Percentiles rank a stretch among this genome's conserved stretches.
Conservation (phyloP, 129 eudicot species). For the Lonicera japonica region DNA sequence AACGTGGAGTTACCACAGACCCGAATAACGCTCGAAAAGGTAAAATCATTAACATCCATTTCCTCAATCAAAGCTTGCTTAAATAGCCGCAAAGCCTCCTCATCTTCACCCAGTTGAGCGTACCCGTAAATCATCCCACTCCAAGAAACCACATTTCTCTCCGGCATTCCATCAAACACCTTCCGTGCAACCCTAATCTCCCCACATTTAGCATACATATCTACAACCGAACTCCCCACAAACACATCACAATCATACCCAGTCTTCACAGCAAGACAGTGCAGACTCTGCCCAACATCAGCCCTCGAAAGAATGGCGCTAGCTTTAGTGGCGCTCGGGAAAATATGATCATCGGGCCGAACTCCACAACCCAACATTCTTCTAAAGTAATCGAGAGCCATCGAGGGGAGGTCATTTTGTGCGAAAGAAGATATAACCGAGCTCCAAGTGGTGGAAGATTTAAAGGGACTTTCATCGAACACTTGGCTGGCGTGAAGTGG, state of each 20-base stretch:
- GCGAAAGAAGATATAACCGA: conserved; percentile 65
- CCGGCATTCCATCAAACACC: conserved; percentile 85
- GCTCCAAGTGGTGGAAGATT: conserved; percentile 84
- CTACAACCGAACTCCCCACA: conserved; percentile 85
- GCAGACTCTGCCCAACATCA: conserved; percentile 44
- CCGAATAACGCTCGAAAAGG: conserved; percentile 67
- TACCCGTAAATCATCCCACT: conserved; percentile 91
- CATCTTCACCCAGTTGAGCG: conserved; percentile 60
- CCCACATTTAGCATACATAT: conserved; percentile 88
- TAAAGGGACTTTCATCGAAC: conserved; percentile 51
- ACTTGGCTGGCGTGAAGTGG: conserved; percentile 45
- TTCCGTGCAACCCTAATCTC: conserved; percentile 56
- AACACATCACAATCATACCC: conserved; percentile 61
- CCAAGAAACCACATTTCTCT: conserved; percentile 89
- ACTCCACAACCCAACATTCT: conserved; percentile 37
- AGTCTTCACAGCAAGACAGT: conserved; percentile 50
- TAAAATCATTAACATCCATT: conserved; percentile 77
- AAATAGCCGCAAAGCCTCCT: conserved; percentile 70
- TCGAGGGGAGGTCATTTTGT: conserved; percentile 66
- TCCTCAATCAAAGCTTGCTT: conserved; percentile 48
- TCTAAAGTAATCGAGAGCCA: conserved; percentile 47
- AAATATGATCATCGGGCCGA: conserved; percentile 58
- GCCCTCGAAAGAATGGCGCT: conserved; percentile 34
- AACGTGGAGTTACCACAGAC: conserved; percentile 74
- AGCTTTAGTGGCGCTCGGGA: conserved; percentile 70